A percentile compares a stretch with the other conserved stretches of the same genome.
Evolutionary conservation across 2,329 filamentous ascomycete genomes (phyloP).

Genomic region (Onygenales sp.): DNA sequence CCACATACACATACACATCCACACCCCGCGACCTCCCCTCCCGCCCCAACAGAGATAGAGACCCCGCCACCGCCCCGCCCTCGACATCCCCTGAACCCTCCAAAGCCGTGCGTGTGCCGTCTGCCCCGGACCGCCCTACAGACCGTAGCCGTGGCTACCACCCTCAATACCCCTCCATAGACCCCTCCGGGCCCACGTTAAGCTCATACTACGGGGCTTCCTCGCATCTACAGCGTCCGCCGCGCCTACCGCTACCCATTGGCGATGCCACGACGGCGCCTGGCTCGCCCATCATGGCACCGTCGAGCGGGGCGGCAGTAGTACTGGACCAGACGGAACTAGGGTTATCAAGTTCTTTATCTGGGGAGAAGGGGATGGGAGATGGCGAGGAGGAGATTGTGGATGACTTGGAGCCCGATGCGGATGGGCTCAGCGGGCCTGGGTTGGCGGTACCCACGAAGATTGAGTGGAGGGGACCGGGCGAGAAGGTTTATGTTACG

Average conservation of each 20-base stretch:
- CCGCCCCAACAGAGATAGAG: not conserved
- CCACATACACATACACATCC: too few relatives aligned
- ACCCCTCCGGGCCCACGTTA: conserved; percentile 35
- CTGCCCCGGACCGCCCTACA: conserved; percentile 13
- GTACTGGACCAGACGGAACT: conserved; percentile 22
- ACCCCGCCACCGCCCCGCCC: not conserved
- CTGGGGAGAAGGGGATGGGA: not conserved
- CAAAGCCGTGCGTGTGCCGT: conserved; percentile 31
- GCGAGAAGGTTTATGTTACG: conserved; percentile 90
- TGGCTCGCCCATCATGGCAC: conserved; percentile 76
- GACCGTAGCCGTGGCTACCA: not conserved
- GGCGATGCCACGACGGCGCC: conserved; percentile 84
- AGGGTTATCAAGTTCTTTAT: conserved; percentile 14
- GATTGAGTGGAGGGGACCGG: conserved; percentile 75
- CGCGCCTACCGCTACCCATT: conserved; percentile 83
- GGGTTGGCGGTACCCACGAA: conserved; percentile 72
- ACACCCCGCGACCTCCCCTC: not conserved
- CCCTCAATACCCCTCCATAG: conserved; percentile 17
- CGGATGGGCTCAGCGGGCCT: conserved; percentile 40
- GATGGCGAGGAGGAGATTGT: conserved; percentile 52
- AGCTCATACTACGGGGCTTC: conserved; percentile 39
- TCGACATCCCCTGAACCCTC: conserved; percentile 22
- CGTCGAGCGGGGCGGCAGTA: conserved; percentile 44
- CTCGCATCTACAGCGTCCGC: conserved; percentile 49
- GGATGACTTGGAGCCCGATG: conserved; percentile 59